Evolutionary conservation across 1,284 basidiomycete species (phyloP).

Genomic region (Bondarzewia mesenterica): DNA sequence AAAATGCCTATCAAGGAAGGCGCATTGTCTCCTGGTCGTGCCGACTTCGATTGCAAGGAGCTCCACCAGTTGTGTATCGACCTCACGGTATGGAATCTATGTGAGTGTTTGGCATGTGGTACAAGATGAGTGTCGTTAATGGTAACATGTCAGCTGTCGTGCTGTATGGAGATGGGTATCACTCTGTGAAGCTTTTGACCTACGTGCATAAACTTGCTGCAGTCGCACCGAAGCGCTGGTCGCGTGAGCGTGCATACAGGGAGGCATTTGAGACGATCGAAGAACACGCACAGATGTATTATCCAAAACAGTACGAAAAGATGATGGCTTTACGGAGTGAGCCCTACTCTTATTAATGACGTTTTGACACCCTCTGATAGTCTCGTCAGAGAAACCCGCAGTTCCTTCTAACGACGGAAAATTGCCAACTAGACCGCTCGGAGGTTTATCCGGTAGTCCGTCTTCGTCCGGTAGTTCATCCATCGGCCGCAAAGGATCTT

Average conservation of each 20-base stretch:
- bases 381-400: not conserved
- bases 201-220: not conserved
- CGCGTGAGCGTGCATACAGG: not conserved
- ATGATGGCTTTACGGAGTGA: not conserved
- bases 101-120: not conserved
- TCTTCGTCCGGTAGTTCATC: no score
- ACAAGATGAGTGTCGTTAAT: not conserved
- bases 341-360: not conserved
- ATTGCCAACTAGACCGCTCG: no score
- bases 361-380: not conserved
- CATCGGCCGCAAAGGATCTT: no score
- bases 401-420: no score
- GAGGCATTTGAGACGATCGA: not conserved
- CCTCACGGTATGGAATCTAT: not conserved
- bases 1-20: not conserved
- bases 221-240: not conserved
- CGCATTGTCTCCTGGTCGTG: not conserved
- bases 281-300: not conserved
- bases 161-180: not conserved
- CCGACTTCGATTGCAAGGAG: not conserved
- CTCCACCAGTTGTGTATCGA: not conserved
- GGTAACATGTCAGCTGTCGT: not conserved
- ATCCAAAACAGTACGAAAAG: not conserved
- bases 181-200: not conserved
- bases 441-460: no score